A percentile compares a stretch with the other conserved stretches of the same genome.
phyloP scores from a whole-genome alignment of 228 moss, liverwort and hornwort genomes.

The Sphagnum magellanicum region DNA sequence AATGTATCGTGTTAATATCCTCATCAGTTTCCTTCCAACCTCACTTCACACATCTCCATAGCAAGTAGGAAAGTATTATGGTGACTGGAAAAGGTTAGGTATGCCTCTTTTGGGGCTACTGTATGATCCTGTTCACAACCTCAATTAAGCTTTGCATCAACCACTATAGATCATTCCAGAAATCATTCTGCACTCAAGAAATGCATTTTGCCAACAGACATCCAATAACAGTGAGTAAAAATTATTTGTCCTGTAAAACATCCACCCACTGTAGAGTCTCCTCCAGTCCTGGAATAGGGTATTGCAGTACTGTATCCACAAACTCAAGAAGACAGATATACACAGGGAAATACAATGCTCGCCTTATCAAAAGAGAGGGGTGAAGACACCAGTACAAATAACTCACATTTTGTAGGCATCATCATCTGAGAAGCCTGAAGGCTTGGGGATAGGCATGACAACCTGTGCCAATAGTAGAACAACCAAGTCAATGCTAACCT shows the following conservation, averaged over 20 bases:
- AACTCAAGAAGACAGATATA: not conserved
- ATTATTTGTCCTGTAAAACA: not conserved
- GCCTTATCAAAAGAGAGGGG: not conserved
- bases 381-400: not conserved
- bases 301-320: not conserved
- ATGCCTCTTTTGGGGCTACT: too few relatives aligned
- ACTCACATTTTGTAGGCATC: slow-evolving; percentile 90
- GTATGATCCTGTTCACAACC: too few relatives aligned
- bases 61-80: too few relatives aligned
- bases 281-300: not conserved
- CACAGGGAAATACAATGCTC: not conserved
- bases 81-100: too few relatives aligned
- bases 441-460: slow-evolving; percentile 89
- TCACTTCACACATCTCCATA: too few relatives aligned
- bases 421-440: slow-evolving; percentile 59
- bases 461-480: slow-evolving; percentile 32
- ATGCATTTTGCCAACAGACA: too few relatives aligned
- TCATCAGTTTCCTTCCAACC: too few relatives aligned
- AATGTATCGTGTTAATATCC: too few relatives aligned
- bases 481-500: too few relatives aligned
- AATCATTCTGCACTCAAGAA: too few relatives aligned
- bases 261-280: not conserved
- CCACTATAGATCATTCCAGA: too few relatives aligned
- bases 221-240: not conserved
- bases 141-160: too few relatives aligned